Evolutionary conservation across 164 flowering plant species (phyloP), one percentile per base, ranked within the genome.

Genomic region (Sedum album): DNA sequence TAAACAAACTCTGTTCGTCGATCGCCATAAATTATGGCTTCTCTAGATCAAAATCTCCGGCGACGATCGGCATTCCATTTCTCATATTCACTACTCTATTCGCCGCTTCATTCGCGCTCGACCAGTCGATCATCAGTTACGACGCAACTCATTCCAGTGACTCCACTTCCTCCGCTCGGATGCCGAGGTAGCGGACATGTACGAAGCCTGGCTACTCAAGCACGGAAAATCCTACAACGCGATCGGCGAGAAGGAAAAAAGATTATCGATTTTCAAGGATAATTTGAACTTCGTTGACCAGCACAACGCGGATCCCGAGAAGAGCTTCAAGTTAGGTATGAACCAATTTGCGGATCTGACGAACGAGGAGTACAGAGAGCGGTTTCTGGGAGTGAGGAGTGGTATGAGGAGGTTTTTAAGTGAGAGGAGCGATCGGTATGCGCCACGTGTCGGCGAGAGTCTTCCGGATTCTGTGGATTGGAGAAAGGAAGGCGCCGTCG

Each of bases 201-300:
- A 84, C 84, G 90, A 84, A 70, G 61, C 74, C 41, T 89, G 95
- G 95, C 68, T n/a, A n/a, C n/a, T n/a, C n/a, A n/a, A n/a, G n/a
- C n/a, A n/a, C n/a, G n/a, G n/a, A n/a, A n/a, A n/a, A n/a, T n/a
- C n/a, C n/a, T n/a, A n/a, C n/a, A n/a, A n/a, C n/a, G n/a, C n/a
- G n/a, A n/a, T n/a, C n/a, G n/a, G n/a, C n/a, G n/a, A n/a, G n/a
- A n/a, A n/a, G n/a, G n/a, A n/a, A n/a, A n/a, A n/a, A n/a, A n/a
- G 95, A 60, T 87, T 89, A 65, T 67, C 83, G 77, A 81, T 89
- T 49, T 89, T 89, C 65, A 89, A 86, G 76, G 93, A 86, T 60
- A 89, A 89, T 33, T 77, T 89, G 30, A 72, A 68, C 71, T 89
- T 80, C 80, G 80, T 90, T 72, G 96, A 88, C 61, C 81, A 84